Base-by-base conservation (phyloP, 441 rosid species). In the Omphalea diandra region DNA sequence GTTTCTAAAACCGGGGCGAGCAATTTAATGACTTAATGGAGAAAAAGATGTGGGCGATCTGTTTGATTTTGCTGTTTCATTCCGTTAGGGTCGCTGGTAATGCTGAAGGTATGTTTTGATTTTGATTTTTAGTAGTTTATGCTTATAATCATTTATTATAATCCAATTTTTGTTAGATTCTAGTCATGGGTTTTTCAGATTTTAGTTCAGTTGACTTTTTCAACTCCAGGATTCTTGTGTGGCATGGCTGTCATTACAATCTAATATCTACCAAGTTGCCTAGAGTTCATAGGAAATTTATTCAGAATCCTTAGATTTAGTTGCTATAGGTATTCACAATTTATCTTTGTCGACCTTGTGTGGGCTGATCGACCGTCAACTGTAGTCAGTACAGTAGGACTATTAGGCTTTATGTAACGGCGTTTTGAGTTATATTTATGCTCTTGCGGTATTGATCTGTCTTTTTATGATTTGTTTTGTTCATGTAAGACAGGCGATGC, bases 401-500 rank as follows among this genome's bases (percentile, higher is more conserved):
- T 44, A 24, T 32, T 33, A 10, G 24, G 9, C 12, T 4, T 10
- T 32, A 33, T 33, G 3, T 27, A 10, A 18, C 20, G 20, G 22
- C 5, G 60, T 31, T 10, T 60, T 61, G 50, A 33, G 17, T 26
- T 62, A 47, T 20, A 2, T 46, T 62, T 8, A 35, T 24, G 47
- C 32, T 10, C 20, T 29, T 17, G 36, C 22, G 27, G 2, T 7
- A 26, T 66, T 5, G 26, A 3, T 27, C 1, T 9, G 8, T 12
- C 32, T 52, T 7, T 36, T 0, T 7, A 36, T 7, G 20, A 26
- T 27, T 31, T 52, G 5, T 31, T 38, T 46, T 63, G 6, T 65
- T 50, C 63, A 36, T 72, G 43, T 22, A 22, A 35, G n/a, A 68
- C 68, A 77, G 81, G 81, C 18, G 81, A 73, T n/a, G 81, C 81